Percentiles rank a stretch among this genome's conserved stretches.
phyloP scores from a whole-genome alignment of 2,329 filamentous ascomycete genomes.

The Aspergillus candidus region DNA sequence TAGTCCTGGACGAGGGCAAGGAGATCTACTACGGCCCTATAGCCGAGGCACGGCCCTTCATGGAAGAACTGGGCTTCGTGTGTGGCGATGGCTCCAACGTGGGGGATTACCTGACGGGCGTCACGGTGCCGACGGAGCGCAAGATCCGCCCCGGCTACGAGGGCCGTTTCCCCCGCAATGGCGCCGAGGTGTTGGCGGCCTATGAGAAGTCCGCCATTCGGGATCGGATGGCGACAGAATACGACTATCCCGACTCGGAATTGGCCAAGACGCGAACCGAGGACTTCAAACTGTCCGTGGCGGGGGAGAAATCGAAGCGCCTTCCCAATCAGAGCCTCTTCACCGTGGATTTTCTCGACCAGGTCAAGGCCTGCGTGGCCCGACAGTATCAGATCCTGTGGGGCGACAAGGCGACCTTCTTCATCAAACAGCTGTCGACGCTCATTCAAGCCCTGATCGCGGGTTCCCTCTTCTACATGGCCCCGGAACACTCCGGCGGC shows the following conservation, averaged over 20 bases:
- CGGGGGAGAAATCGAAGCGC: conserved; percentile 50
- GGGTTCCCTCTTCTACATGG: conserved; percentile 63
- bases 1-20: conserved; percentile 61
- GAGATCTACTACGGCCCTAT: conserved; percentile 60
- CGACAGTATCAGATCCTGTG: conserved; percentile 61
- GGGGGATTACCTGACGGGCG: conserved; percentile 60
- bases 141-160: conserved; percentile 40
- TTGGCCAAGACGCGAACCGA: conserved; percentile 46
- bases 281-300: conserved; percentile 50
- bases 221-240: conserved; percentile 49
- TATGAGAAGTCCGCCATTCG: conserved; percentile 52
- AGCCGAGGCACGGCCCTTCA: conserved; percentile 55
- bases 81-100: conserved; percentile 58
- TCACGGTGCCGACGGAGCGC: conserved; percentile 52
- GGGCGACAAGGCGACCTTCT: conserved; percentile 58
- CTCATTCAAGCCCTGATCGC: conserved; percentile 56
- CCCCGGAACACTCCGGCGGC: conserved; percentile 51
- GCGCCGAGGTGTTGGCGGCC: conserved; percentile 38
- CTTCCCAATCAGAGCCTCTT: conserved; percentile 51
- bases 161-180: conserved; percentile 40
- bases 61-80: conserved; percentile 59
- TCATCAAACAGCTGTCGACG: conserved; percentile 57
- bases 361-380: conserved; percentile 52
- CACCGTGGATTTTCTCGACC: conserved; percentile 49
- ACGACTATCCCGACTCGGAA: conserved; percentile 50